Evolutionary conservation across 768 basidiomycete species (phyloP), one percentile per base, ranked within the genome.

Genomic region (Suillus decipiens): DNA sequence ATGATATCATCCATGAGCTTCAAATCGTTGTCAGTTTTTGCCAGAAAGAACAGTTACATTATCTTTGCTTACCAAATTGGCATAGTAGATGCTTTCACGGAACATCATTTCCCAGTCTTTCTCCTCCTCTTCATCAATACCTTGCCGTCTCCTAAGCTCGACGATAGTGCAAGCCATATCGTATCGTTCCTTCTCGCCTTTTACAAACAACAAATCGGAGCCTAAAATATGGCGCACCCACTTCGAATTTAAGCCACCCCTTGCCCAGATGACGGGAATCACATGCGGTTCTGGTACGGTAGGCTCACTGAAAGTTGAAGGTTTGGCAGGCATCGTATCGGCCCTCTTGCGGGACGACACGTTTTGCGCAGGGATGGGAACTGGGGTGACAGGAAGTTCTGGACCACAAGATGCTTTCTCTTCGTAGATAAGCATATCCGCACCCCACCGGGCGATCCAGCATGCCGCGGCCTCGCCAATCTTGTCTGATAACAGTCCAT

Each of bases 401-500:
- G 63, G 64, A 61, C 50, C 60, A 19, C 51, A 63, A 43, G 64
- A 48, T 11, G 66, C 66, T 47, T 74, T 75, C 67, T 87, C 83
- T 69, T 93, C 92, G 37, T 83, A 80, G 10, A 71, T 69, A n/a
- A 96, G 81, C 65, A 96, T 81, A 71, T 97, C 95, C 14, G 77
- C 72, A 0, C 88, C 92, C 95, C 95, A 98, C 50, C 92, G 81
- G 1, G 88, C 83, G 19, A 97, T 79, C 94, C 95, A 98, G 73
- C 90, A 93, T 2, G 85, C 84, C 67, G 89, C 89, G 0, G 93
- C 89, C 75, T 96, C 94, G 14, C 95, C 95, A 61, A 97, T 92
- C 78, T 93, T 96, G 75, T 94, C 87, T 0, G 91, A 91, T 11
- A 95, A 81, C n/a, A 86, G 82, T n/a, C 95, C 95, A 69, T 97